Evolutionary conservation across 257 asterid species (phyloP).

Genomic region (Echium plantagineum): DNA sequence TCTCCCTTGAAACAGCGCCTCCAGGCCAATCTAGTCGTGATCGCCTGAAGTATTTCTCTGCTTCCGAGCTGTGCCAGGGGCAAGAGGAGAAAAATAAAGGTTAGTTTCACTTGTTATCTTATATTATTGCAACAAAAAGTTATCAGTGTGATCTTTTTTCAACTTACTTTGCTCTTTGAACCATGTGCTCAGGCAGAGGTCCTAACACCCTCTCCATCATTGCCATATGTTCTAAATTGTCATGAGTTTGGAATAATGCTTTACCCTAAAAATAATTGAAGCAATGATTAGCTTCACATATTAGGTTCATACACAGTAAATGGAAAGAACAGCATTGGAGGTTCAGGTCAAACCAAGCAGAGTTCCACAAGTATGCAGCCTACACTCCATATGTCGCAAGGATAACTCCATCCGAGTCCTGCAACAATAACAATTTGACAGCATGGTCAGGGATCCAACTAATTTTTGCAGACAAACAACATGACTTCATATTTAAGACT

Average conservation of each 20-base stretch:
- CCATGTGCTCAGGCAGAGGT: slow-evolving; percentile 77
- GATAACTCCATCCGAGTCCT: slow-evolving; percentile 92
- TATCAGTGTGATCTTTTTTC: neutral
- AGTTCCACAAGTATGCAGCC: slow-evolving; percentile 90
- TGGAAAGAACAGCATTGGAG: neutral
- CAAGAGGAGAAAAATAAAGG: neutral
- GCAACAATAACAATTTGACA: slow-evolving; percentile 11
- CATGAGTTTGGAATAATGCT: slow-evolving; percentile 87
- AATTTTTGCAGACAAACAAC: no score
- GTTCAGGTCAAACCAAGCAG: slow-evolving; percentile 55
- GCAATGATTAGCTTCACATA: neutral
- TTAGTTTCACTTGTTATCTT: no score
- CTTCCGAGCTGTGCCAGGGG: slow-evolving; percentile 38
- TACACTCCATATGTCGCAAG: slow-evolving; percentile 93
- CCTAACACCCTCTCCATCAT: slow-evolving; percentile 98
- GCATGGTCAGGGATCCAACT: neutral
- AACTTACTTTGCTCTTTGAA: slow-evolving; percentile 59
- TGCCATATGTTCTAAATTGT: slow-evolving; percentile 90
- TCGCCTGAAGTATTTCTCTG: slow-evolving; percentile 70
- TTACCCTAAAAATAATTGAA: slow-evolving; percentile 41
- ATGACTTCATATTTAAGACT: neutral
- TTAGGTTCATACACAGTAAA: neutral
- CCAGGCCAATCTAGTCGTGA: slow-evolving; percentile 81
- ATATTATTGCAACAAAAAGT: no score
- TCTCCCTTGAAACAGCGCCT: slow-evolving; percentile 75